Evolutionary conservation across 2,329 filamentous ascomycete genomes (phyloP).

Genomic region (Xylaria sp.): DNA sequence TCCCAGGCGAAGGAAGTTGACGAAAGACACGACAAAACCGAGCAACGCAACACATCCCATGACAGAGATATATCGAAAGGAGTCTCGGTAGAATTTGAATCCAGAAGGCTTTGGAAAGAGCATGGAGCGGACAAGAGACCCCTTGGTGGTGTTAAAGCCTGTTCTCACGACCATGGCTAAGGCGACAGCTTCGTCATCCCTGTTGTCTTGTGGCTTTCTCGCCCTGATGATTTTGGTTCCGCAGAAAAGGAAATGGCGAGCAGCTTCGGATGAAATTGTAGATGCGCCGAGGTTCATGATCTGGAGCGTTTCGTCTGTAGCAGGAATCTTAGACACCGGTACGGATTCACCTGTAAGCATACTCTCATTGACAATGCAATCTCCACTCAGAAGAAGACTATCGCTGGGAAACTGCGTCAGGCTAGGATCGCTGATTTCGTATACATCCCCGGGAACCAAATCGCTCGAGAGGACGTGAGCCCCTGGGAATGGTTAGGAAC

Average conservation of each 20-base stretch:
- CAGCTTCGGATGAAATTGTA: conserved; percentile 79
- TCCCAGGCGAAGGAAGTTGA: conserved; percentile 87
- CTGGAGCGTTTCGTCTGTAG: conserved; percentile 77
- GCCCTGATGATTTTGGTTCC: conserved; percentile 95
- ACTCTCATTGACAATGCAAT: conserved; percentile 98
- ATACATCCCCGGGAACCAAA: conserved; percentile 92
- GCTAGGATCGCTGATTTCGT: conserved; percentile 93
- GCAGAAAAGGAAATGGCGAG: conserved; percentile 88
- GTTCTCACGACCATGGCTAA: conserved; percentile 91
- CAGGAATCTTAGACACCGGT: conserved; percentile 88
- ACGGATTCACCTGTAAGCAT: conserved; percentile 99
- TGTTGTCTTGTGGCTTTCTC: conserved; percentile 81
- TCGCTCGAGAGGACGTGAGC: conserved; percentile 83
- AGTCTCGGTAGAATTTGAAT: conserved; percentile 98
- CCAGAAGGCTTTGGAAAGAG: conserved; percentile 97
- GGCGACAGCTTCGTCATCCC: conserved; percentile 85
- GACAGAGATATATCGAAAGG: conserved; percentile 95
- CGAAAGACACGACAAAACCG: conserved; percentile 86
- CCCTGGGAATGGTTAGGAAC: conserved; percentile 54
- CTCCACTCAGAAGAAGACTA: conserved; percentile 85
- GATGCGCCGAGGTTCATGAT: conserved; percentile 78
- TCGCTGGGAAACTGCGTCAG: conserved; percentile 89
- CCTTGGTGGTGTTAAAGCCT: conserved; percentile 97
- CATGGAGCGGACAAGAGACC: conserved; percentile 94
- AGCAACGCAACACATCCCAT: conserved; percentile 86